phyloP scores from a whole-genome alignment of 2,329 filamentous ascomycete genomes.

The Colletotrichum sp. region DNA sequence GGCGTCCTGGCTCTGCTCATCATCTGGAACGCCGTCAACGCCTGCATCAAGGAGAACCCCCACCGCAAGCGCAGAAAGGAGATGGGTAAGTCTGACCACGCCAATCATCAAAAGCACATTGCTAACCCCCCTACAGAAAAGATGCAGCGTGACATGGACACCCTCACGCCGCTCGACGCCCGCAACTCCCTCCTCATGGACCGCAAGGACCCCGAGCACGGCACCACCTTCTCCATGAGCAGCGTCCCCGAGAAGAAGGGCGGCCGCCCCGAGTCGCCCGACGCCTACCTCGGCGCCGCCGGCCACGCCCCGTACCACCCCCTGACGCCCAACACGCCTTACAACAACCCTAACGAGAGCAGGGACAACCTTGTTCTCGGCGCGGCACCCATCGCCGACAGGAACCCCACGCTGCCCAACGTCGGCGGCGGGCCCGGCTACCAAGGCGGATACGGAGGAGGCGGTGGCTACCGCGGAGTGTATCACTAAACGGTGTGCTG shows the following conservation, averaged over 20 bases:
- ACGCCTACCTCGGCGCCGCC: constrained; percentile 30
- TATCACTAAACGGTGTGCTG: constrained; percentile 2
- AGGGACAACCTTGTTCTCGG: constrained; percentile 42
- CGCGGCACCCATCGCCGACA: constrained; percentile 41
- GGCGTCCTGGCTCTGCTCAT: constrained; percentile 86
- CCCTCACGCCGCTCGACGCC: constrained; percentile 84
- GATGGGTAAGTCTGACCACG: constrained; percentile 68
- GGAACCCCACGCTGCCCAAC: constrained; percentile 38
- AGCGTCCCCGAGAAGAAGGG: constrained; percentile 32
- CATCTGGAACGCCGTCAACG: constrained; percentile 83
- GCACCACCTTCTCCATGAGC: constrained; percentile 48
- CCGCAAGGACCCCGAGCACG: constrained; percentile 37
- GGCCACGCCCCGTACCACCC: constrained; percentile 33
- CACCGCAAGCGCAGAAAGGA: constrained; percentile 89
- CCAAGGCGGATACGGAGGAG: constrained; percentile 13
- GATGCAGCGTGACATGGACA: constrained; percentile 76
- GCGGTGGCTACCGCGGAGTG: constrained; percentile 16
- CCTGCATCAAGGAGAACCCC: constrained; percentile 85
- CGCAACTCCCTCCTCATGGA: constrained; percentile 85
- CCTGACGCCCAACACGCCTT: constrained; percentile 39
- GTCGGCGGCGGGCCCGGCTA: constrained; percentile 7
- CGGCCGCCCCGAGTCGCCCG: constrained; percentile 34
- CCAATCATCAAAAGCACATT: constrained; percentile 1
- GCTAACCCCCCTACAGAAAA: constrained; percentile 64
- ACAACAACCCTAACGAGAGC: constrained; percentile 30